phyloP scores from a whole-genome alignment of 371 early-diverging fungal species.

The Cokeromyces recurvatus region DNA sequence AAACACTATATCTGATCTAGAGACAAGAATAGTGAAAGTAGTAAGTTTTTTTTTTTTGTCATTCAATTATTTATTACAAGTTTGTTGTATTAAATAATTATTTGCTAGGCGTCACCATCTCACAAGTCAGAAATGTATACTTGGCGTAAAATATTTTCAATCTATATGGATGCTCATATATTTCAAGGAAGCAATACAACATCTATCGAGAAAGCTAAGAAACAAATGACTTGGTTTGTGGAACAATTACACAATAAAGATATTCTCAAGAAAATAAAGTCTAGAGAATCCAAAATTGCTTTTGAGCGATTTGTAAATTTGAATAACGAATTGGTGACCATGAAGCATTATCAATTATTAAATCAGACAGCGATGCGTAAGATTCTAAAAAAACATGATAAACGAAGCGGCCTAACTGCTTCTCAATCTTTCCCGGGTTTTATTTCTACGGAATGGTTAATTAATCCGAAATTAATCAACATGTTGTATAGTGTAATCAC shows the following conservation, averaged over 20 bases:
- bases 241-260: constrained; percentile 38
- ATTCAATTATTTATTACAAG: too few relatives aligned
- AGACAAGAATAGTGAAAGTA: constrained; percentile 39
- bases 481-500: constrained; percentile 38
- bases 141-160: constrained; percentile 68
- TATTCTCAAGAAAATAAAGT: constrained; percentile 34
- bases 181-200: constrained; percentile 51
- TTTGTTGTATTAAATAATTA: too few relatives aligned
- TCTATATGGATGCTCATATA: constrained; percentile 68
- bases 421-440: constrained; percentile 29
- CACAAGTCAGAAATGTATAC: constrained; percentile 64
- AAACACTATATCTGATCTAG: constrained; percentile 41
- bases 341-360: constrained; percentile 67
- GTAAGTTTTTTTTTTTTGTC: constrained; percentile 17
- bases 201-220: constrained; percentile 48
- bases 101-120: constrained; percentile 45
- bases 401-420: constrained; percentile 63
- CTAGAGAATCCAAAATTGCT: constrained; percentile 38
- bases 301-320: constrained; percentile 60
- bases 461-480: constrained; percentile 29
- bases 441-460: constrained; percentile 18
- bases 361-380: constrained; percentile 79
- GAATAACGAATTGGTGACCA: constrained; percentile 62
- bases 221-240: constrained; percentile 59
- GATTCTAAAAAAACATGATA: constrained; percentile 84